Evolutionary conservation across 768 basidiomycete genomes (phyloP).

Genomic region (Calvatia gigantea): DNA sequence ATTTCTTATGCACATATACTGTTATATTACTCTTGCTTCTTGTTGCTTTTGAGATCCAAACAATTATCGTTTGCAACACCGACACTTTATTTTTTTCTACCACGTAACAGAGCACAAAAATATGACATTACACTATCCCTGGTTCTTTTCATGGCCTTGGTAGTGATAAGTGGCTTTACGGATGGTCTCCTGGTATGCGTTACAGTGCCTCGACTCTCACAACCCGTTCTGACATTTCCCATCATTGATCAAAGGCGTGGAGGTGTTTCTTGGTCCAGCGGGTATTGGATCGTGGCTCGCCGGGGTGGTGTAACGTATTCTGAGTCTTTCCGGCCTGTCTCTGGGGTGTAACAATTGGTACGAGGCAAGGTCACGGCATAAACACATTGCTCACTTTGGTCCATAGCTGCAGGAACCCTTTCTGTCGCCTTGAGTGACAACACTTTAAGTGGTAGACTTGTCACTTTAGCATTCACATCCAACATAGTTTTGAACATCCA

Average conservation of each 20-base stretch:
- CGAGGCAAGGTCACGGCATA: too few species aligned
- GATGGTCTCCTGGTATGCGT: background rate
- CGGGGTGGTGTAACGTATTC: background rate
- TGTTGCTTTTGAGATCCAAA: too few species aligned
- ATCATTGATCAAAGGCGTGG: background rate
- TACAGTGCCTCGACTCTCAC: background rate
- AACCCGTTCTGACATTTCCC: background rate
- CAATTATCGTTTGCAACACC: too few species aligned
- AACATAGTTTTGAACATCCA: background rate
- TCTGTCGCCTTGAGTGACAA: background rate
- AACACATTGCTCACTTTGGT: background rate
- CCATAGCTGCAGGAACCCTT: too few species aligned
- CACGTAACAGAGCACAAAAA: background rate
- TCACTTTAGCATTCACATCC: background rate
- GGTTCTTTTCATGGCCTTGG: background rate
- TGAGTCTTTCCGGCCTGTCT: background rate
- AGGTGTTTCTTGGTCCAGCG: background rate
- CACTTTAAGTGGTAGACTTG: background rate
- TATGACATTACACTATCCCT: background rate
- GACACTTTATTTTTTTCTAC: background rate
- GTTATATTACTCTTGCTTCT: background rate
- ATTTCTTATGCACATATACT: background rate
- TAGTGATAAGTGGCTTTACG: background rate
- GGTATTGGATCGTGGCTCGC: background rate
- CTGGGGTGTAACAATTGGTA: background rate